A percentile compares a stretch with the other conserved stretches of the same genome.
These are phyloP conservation scores for Emergomyces pasteurianus DNA, from an alignment of 2,329 filamentous ascomycete species.

Conservation along the genomic window DNA sequence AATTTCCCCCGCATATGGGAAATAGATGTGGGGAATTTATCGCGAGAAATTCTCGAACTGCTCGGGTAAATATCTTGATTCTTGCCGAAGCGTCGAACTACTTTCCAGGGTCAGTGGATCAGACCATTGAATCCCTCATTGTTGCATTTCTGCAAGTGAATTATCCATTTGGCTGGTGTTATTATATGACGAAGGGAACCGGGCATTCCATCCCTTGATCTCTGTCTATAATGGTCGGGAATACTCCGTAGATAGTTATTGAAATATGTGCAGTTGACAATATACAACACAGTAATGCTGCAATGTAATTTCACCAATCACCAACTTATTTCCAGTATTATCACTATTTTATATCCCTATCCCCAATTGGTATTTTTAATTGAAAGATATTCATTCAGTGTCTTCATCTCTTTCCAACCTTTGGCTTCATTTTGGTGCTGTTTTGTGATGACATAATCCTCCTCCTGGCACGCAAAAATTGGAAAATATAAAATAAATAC, in stretches of 20 bases:
- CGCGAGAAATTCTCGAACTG: background rate
- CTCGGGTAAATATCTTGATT: background rate
- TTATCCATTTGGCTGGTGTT: background rate
- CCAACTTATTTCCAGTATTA: background rate
- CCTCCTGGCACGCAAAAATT: background rate
- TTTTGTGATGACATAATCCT: background rate
- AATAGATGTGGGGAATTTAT: background rate
- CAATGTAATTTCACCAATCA: background rate
- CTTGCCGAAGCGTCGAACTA: background rate
- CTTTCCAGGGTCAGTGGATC: background rate
- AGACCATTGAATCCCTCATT: no score
- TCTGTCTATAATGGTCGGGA: no score
- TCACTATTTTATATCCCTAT: no score
- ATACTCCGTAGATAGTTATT: no score
- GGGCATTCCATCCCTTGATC: background rate
- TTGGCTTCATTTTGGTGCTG: background rate
- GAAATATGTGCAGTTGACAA: background rate
- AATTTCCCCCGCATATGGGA: background rate
- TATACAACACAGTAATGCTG: background rate
- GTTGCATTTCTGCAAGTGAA: background rate
- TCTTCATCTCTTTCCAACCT: background rate
- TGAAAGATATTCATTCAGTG: background rate
- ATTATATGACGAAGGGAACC: background rate
- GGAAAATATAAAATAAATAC: constrained; percentile 2
- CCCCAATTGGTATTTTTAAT: background rate